Base-by-base conservation (phyloP, 306 rosid genomes). In the Gillenia trifoliata region DNA sequence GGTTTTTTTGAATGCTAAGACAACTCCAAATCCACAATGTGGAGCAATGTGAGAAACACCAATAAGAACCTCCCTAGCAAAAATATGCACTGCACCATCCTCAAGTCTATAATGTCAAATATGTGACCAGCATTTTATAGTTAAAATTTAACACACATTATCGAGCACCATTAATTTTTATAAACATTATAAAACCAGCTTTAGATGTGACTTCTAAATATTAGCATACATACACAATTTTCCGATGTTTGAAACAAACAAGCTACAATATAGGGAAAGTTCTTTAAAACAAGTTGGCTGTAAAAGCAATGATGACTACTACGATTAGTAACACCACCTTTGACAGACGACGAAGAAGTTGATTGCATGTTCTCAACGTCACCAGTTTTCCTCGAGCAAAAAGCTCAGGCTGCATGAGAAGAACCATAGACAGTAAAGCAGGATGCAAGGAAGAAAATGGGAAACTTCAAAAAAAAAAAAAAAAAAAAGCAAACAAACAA, bases 361-460 rank as follows among this genome's bases (percentile, higher is more conserved):
- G 98, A 88, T 93, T 93, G 87, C 98, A 93, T 26, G 98, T 93
- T 78, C 98, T 91, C 82, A 93, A 81, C 98, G 91, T 93, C 72
- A 93, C 98, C 77, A 93, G 96, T 80, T 93, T 93, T 74, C 98
- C 97, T 45, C 98, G 91, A 45, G 97, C 97, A 80, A 93, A 93
- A 82, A 93, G 98, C 77, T 93, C 98, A 82, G 82, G 94, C n/a
- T n/a, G n/a, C n/a, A n/a, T n/a, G n/a, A n/a, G n/a, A n/a, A n/a
- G n/a, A n/a, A n/a, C n/a, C n/a, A n/a, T n/a, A n/a, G n/a, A n/a
- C n/a, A n/a, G n/a, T n/a, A n/a, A n/a, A n/a, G n/a, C n/a, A n/a
- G n/a, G n/a, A n/a, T n/a, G n/a, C n/a, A n/a, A n/a, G n/a, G n/a
- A n/a, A n/a, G n/a, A n/a, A n/a, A n/a, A n/a, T n/a, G n/a, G n/a